Percentiles rank a stretch among this genome's conserved stretches.
These are phyloP conservation scores for Trichoderma citrinoviride DNA, from an alignment of 2,329 filamentous ascomycete genomes.

Conservation along the genomic window DNA sequence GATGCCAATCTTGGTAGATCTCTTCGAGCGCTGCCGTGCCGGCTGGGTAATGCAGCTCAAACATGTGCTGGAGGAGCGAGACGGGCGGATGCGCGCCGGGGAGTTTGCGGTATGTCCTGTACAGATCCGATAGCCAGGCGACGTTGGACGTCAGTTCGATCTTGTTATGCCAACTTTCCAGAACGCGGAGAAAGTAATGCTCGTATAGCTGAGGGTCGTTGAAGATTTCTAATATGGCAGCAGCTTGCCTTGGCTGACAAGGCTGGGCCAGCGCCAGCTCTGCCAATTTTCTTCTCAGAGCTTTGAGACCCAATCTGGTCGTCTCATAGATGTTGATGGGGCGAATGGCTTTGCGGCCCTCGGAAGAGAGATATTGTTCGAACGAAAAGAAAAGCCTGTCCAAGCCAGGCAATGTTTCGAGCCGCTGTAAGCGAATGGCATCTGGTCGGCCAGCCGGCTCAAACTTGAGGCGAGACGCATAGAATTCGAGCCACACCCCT, in stretches of 20 bases:
- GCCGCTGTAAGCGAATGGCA: slow-evolving; percentile 25
- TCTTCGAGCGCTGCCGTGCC: slow-evolving; percentile 44
- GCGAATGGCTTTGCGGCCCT: slow-evolving; percentile 28
- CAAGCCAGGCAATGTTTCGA: slow-evolving; percentile 32
- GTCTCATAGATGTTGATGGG: slow-evolving; percentile 27
- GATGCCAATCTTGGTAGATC: slow-evolving; percentile 50
- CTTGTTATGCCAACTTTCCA: slow-evolving; percentile 32
- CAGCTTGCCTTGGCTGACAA: slow-evolving; percentile 36
- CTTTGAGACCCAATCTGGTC: slow-evolving; percentile 28
- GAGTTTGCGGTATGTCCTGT: slow-evolving; percentile 46
- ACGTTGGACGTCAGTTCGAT: slow-evolving; percentile 31
- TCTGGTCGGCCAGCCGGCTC: slow-evolving; percentile 17
- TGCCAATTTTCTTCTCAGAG: slow-evolving; percentile 35
- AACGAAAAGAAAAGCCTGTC: slow-evolving; percentile 36
- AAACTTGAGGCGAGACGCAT: slow-evolving; percentile 24
- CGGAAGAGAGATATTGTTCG: slow-evolving; percentile 33
- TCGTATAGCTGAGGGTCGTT: slow-evolving; percentile 43
- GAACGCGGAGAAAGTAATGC: slow-evolving; percentile 40
- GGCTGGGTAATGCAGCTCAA: slow-evolving; percentile 42
- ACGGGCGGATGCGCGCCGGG: slow-evolving; percentile 39
- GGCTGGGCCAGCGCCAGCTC: slow-evolving; percentile 34
- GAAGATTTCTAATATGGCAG: slow-evolving; percentile 41
- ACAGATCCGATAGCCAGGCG: slow-evolving; percentile 42
- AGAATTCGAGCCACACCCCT: slow-evolving; percentile 40
- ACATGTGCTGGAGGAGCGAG: slow-evolving; percentile 44